Conservation (phyloP, 805 yeast genomes). For the Blastobotrys chiropterorum region DNA sequence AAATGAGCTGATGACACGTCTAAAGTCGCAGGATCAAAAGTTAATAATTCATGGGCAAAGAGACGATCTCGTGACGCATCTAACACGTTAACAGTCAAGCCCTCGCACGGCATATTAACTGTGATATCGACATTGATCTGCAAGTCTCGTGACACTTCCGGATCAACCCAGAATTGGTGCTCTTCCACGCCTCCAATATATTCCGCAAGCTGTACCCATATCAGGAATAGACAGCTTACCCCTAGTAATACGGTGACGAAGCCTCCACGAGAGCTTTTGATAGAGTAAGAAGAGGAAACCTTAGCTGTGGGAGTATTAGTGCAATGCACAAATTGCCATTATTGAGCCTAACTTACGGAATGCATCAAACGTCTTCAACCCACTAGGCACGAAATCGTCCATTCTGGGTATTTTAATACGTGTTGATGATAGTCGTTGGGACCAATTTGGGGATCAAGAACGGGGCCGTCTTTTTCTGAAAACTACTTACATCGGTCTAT, state of each 20-base stretch:
- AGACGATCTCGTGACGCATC: slow-evolving; percentile 75
- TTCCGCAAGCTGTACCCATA: slow-evolving; percentile 83
- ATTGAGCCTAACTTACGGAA: slow-evolving; percentile 38
- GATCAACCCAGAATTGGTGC: slow-evolving; percentile 72
- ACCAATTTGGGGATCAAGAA: background rate
- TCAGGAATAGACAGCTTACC: slow-evolving; percentile 55
- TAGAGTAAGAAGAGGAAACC: slow-evolving; percentile 61
- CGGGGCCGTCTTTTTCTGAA: background rate
- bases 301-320: slow-evolving; percentile 41
- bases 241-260: slow-evolving; percentile 59
- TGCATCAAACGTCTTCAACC: slow-evolving; percentile 60
- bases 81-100: slow-evolving; percentile 63
- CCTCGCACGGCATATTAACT: slow-evolving; percentile 79
- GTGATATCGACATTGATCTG: slow-evolving; percentile 72
- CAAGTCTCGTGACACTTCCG: slow-evolving; percentile 48
- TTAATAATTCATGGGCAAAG: slow-evolving; percentile 69
- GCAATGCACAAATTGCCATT: slow-evolving; percentile 6
- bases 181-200: slow-evolving; percentile 76
- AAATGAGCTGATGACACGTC: slow-evolving; percentile 8
- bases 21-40: slow-evolving; percentile 51
- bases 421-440: background rate
- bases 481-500: background rate
- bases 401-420: slow-evolving; percentile 2
- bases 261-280: slow-evolving; percentile 74
- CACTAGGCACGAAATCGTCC: slow-evolving; percentile 19